Conservation (phyloP, 2,329 filamentous ascomycete species). For the Exophiala oligosperma region DNA sequence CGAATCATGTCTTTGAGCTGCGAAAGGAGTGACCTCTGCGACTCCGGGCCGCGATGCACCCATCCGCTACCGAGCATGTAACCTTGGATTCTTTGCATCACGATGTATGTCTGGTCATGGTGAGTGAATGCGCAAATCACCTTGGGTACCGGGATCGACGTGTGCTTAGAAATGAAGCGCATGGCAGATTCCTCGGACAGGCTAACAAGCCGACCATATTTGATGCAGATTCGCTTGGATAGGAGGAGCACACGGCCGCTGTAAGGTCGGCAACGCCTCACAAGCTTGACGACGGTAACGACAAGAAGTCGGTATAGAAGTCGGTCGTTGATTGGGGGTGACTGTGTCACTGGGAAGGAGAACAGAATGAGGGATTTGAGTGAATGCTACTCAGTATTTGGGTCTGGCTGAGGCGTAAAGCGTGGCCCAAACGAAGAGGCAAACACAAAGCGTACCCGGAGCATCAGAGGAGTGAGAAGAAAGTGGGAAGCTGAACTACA, state of each 20-base stretch:
- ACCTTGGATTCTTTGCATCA: constrained; percentile 43
- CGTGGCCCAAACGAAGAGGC: no score
- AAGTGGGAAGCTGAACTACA: no score
- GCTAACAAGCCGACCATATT: constrained; percentile 32
- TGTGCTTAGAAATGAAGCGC: constrained; percentile 38
- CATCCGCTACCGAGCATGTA: constrained; percentile 36
- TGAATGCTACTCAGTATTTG: no score
- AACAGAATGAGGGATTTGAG: no score
- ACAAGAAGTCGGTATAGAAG: not conserved
- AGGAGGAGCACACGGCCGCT: not conserved
- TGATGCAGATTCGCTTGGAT: constrained; percentile 32
- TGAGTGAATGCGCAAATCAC: constrained; percentile 39
- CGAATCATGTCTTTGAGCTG: constrained; percentile 34
- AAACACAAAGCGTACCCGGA: no score
- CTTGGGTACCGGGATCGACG: constrained; percentile 41
- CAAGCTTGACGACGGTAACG: not conserved
- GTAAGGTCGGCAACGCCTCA: not conserved
- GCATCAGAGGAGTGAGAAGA: no score
- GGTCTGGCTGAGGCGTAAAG: no score
- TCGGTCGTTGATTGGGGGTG: not conserved
- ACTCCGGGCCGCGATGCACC: constrained; percentile 34
- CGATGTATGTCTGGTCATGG: constrained; percentile 36
- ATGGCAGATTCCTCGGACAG: constrained; percentile 39
- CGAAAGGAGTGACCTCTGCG: constrained; percentile 36
- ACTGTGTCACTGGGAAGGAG: no score